phyloP scores from a whole-genome alignment of 805 yeast genomes.

The Lachancea mirantina region DNA sequence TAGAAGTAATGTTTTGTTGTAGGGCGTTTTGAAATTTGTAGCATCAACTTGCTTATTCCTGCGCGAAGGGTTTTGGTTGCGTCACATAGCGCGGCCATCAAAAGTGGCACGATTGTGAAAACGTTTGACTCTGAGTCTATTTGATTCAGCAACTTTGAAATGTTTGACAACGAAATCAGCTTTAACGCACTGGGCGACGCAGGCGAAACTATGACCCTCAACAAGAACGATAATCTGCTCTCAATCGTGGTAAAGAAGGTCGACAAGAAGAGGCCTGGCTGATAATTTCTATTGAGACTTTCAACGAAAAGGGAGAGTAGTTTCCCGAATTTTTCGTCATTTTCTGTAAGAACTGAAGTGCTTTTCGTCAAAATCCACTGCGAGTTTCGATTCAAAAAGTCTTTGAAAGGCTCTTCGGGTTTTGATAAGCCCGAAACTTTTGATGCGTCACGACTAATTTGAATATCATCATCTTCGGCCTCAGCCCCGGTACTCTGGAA shows the following conservation, averaged over 20 bases:
- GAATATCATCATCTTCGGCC: conserved; percentile 15
- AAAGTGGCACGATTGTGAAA: conserved; percentile 52
- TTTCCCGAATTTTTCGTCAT: conserved; percentile 35
- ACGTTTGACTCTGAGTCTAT: conserved; percentile 35
- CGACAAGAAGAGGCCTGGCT: conserved; percentile 29
- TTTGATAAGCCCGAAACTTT: conserved; percentile 21
- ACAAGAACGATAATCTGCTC: conserved; percentile 48
- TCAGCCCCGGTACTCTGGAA: too few relatives aligned
- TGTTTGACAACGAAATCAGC: conserved; percentile 39
- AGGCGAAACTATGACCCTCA: conserved; percentile 50
- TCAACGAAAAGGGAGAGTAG: conserved; percentile 39
- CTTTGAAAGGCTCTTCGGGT: conserved; percentile 24
- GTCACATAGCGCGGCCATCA: conserved; percentile 49
- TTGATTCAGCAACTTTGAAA: conserved; percentile 31
- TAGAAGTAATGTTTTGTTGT: conserved; percentile 40
- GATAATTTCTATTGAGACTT: conserved; percentile 35
- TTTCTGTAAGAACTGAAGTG: conserved; percentile 29
- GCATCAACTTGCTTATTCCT: conserved; percentile 35
- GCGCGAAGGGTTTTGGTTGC: conserved; percentile 44
- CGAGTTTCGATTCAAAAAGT: conserved; percentile 26
- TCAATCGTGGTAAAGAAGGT: conserved; percentile 35
- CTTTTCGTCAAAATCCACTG: conserved; percentile 24
- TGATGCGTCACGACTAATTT: conserved; percentile 25
- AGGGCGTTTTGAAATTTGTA: conserved; percentile 33
- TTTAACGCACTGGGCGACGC: conserved; percentile 54